Evolutionary conservation across 2,329 filamentous ascomycete genomes (phyloP), one percentile per base, ranked within the genome.

Genomic region (Penicillium sp.): DNA sequence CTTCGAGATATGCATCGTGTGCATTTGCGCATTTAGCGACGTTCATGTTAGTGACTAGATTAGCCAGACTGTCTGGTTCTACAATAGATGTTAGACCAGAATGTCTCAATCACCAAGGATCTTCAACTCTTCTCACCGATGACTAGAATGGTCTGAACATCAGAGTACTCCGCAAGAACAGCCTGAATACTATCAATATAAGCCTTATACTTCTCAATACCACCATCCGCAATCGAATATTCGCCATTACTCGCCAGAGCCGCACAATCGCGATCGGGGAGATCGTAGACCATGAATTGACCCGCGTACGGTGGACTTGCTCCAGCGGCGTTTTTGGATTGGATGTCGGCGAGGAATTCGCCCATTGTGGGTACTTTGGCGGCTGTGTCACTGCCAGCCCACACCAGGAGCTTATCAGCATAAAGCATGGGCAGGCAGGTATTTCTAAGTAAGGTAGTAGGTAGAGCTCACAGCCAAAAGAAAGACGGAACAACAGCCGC

Each of bases 171-270:
- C 68, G 84, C 80, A 65, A 89, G 67, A 57, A 84, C 75, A 53
- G 78, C 73, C 55, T 80, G 82, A 65, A 89, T 87, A 58, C 79
- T 77, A 76, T 85, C 82, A 61, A 85, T 84, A 67, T 85, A 85
- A 22, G 79, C 76, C 72, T 84, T 82, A 75, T 86, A 86, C 42
- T 83, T 80, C 37, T 76, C 79, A 26, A 80, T 74, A 22, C 83
- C 78, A 54, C 83, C 75, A 60, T 88, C 75, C 60, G 83, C 85
- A 61, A 88, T 84, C 24, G 80, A 76, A 49, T 86, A 83, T 74
- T 89, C 86, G 63, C 86, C 86, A 70, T 88, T 88, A 65, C 86
- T 88, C 13, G 86, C 86, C 67, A 85, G 78, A 55, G 87, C 87
- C 13, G 86, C 83, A 70, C 87, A 89, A 72, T 89, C 87, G 72